Base-by-base conservation (phyloP, 2,329 filamentous ascomycete species). In the Hawksworthiomyces lignivorus region DNA sequence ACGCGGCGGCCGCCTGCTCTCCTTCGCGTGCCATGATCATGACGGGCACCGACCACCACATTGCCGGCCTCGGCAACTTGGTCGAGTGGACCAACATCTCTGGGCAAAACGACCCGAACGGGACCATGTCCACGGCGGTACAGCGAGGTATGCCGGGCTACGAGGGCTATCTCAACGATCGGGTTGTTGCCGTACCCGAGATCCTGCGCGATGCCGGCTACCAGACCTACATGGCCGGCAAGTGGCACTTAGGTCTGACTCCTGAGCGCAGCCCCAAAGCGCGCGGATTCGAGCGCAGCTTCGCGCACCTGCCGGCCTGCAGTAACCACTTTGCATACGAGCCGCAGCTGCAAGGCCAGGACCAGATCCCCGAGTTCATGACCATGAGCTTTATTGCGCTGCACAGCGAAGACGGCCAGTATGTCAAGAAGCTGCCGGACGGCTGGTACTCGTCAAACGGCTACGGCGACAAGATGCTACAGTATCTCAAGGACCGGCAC, bases 1-100 rank as follows among this genome's bases (percentile, higher is more conserved):
- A 82, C 52, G 73, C 75, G 2, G 77, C 79, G 0, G 73, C 77
- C 4, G 77, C 77, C 39, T 82, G 77, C 57, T 80, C 75, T 40
- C 79, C 78, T 3, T 77, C 75, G 4, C 65, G 77, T 29, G 73
- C 77, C 14, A 82, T 82, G 78, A 68, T 82, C 49, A 73, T 81
- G 68, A 79, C 75, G 0, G 77, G 77, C 4, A 81, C 77, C 1
- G 75, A 80, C 52, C 69, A 79, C 50, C 74, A 75, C 53, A 73
- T 74, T 42, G 69, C 70, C 11, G 71, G 77, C 2, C 62, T 81
- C 2, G 77, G 75, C 2, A 74, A 77, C 43, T 55, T 80, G 41
- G 65, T 72, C 47, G 72, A 77, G 59, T 77, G 27, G 27, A 46
- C 33, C 12, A 32, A 77, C 19, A 15, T 15, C 3, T 31, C 24